These are phyloP conservation scores for Cystoisospora suis DNA, from an alignment of 169 alveolate genomes.

Conservation along the genomic window DNA sequence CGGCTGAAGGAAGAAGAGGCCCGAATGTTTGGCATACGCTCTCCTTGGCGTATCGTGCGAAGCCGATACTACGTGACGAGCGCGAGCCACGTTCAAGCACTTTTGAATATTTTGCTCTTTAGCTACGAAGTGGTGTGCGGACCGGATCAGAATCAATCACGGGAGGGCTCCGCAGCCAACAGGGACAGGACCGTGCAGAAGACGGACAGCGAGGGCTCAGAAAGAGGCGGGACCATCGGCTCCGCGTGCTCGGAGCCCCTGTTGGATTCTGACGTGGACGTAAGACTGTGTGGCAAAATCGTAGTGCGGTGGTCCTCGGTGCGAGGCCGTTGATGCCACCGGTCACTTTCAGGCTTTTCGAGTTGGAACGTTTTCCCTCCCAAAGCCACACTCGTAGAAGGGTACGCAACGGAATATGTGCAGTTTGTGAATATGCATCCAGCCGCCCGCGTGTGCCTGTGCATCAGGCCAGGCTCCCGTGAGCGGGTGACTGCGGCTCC, in stretches of 20 bases:
- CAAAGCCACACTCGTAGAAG: too few species aligned
- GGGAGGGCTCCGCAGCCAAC: conserved; percentile 1
- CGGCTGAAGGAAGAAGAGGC: conserved; percentile 84
- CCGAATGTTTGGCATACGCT: conserved; percentile 80
- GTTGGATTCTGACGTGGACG: neutral
- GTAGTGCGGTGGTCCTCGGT: neutral
- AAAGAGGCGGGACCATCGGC: neutral
- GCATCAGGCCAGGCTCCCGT: too few species aligned
- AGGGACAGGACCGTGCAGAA: too few species aligned
- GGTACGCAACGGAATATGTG: too few species aligned
- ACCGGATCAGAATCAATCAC: neutral
- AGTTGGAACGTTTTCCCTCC: too few species aligned
- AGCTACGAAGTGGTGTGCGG: conserved; percentile 36
- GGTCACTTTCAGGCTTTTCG: too few species aligned
- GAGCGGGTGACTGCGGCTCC: too few species aligned
- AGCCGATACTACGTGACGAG: conserved; percentile 89
- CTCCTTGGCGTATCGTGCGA: conserved; percentile 88
- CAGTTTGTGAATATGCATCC: too few species aligned
- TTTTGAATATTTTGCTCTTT: conserved; percentile 54
- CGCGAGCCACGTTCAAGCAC: conserved; percentile 81
- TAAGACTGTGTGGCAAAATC: neutral
- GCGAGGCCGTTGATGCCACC: conserved; percentile 24
- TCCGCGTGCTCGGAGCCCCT: neutral
- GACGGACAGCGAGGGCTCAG: neutral
- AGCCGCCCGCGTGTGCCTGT: too few species aligned